A percentile compares a stretch with the other conserved stretches of the same genome.
phyloP scores from a whole-genome alignment of 2,329 filamentous ascomycete genomes.

The Nemania sp. region DNA sequence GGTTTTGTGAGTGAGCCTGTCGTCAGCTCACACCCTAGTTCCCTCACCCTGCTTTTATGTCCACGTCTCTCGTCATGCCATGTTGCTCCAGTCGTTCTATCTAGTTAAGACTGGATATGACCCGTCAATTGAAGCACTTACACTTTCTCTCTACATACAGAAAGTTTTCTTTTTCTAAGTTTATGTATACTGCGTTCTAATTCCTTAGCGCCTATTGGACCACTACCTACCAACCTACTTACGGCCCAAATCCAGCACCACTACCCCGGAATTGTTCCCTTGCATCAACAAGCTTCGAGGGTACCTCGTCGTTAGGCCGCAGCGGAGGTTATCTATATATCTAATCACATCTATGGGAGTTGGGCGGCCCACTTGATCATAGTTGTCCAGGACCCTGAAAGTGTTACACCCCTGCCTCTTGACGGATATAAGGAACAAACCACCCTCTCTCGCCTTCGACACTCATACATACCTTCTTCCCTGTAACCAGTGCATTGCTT shows the following conservation, averaged over 20 bases:
- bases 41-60: constrained; percentile 31
- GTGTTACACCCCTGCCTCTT: constrained; percentile 38
- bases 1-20: constrained; percentile 28
- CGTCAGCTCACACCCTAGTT: constrained; percentile 40
- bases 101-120: constrained; percentile 48
- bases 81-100: constrained; percentile 48
- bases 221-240: constrained; percentile 37
- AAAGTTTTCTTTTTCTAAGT: constrained; percentile 19
- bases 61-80: constrained; percentile 47
- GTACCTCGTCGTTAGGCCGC: constrained; percentile 48
- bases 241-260: constrained; percentile 37
- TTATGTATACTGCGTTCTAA: constrained; percentile 33
- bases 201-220: constrained; percentile 41
- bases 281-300: constrained; percentile 39
- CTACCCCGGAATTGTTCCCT: constrained; percentile 45
- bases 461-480: constrained; percentile 27
- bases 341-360: constrained; percentile 46
- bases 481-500: constrained; percentile 35
- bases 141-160: constrained; percentile 12
- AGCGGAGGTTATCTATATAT: constrained; percentile 40
- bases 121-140: constrained; percentile 41
- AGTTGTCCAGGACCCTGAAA: constrained; percentile 44
- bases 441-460: constrained; percentile 29
- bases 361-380: constrained; percentile 41
- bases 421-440: constrained; percentile 44